phyloP scores from a whole-genome alignment of 2,329 filamentous ascomycete species.

The Lasiodiplodia sp. region DNA sequence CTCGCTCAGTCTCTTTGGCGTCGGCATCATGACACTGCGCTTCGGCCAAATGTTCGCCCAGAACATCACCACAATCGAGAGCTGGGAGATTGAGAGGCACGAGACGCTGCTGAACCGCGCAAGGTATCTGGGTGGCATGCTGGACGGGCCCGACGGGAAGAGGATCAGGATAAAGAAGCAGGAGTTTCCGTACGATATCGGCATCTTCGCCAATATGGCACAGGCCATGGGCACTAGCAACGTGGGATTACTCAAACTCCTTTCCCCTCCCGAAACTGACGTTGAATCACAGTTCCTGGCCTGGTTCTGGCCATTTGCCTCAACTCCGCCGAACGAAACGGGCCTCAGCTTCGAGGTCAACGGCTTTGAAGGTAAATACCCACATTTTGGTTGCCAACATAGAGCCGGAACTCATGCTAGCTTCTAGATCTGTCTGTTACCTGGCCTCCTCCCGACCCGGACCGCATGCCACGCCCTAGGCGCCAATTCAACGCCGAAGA shows the following conservation, averaged over 20 bases:
- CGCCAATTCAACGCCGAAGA: conserved; percentile 37
- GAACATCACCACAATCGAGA: conserved; percentile 77
- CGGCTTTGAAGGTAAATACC: conserved; percentile 70
- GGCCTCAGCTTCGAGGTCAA: conserved; percentile 74
- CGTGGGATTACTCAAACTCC: conserved; percentile 30
- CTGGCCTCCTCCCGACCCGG: conserved; percentile 61
- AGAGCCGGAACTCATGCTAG: too few relatives aligned
- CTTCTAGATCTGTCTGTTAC: conserved; percentile 37
- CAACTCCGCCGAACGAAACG: conserved; percentile 57
- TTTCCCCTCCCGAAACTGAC: not conserved
- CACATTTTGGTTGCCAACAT: not conserved
- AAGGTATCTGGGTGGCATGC: conserved; percentile 61
- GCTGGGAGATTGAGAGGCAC: conserved; percentile 68
- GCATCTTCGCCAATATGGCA: conserved; percentile 74
- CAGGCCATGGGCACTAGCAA: conserved; percentile 78
- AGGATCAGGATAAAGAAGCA: conserved; percentile 65
- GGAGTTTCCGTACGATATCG: conserved; percentile 84
- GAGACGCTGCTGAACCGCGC: conserved; percentile 54
- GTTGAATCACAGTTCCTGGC: conserved; percentile 48
- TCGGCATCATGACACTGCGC: conserved; percentile 70
- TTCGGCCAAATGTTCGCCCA: conserved; percentile 45
- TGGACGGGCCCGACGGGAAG: conserved; percentile 63
- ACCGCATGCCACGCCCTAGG: conserved; percentile 48
- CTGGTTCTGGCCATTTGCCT: conserved; percentile 74
- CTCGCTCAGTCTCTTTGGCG: conserved; percentile 65